Base-by-base conservation (phyloP, 2,329 filamentous ascomycete species). In the Sporothrix mexicana region DNA sequence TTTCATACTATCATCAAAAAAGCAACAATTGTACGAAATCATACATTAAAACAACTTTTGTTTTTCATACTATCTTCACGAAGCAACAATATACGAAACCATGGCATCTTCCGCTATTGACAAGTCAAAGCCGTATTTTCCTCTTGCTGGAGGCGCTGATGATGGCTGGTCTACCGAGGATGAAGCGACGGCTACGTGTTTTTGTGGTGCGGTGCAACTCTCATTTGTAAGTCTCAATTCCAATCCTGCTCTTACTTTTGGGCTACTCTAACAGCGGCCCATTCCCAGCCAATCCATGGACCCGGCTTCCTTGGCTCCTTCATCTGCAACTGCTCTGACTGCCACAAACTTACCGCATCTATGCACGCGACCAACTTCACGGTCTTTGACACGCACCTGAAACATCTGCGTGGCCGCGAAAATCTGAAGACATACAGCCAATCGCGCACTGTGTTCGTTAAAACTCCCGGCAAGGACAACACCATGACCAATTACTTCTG, bases 401-500 rank as follows among this genome's bases (percentile, higher is more conserved):
- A 78, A 62, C 84, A 88, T 75, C 9, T 87, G 0, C 86, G 88
- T 12, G 88, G 88, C 9, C 79, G 80, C 3, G 84, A 87, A 0
- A 85, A 84, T 36, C 81, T 90, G 12, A 86, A 78, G 20, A 75
- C 77, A 0, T 90, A 80, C 72, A 75, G 77, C 3, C 85, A 89
- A 75, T 76, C 76, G 1, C 77, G 80, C n/a, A 88, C 87, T 0
- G 84, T 88, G n/a, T n/a, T n/a, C n/a, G n/a, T n/a, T n/a, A n/a
- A n/a, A n/a, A n/a, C n/a, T n/a, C n/a, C n/a, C 55, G 81, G 74
- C 0, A 82, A 83, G 0, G 82, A 82, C 2, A 82, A 84, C 71
- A 78, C 68, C 6, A 92, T 91, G 89, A 86, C 85, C 9, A 91
- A 91, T 76, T 82, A 84, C 77, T 92, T 91, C 79, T 92, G 90